These are phyloP conservation scores for Malania oleifera DNA, from an alignment of 164 flowering plant species.

Conservation along the genomic window DNA sequence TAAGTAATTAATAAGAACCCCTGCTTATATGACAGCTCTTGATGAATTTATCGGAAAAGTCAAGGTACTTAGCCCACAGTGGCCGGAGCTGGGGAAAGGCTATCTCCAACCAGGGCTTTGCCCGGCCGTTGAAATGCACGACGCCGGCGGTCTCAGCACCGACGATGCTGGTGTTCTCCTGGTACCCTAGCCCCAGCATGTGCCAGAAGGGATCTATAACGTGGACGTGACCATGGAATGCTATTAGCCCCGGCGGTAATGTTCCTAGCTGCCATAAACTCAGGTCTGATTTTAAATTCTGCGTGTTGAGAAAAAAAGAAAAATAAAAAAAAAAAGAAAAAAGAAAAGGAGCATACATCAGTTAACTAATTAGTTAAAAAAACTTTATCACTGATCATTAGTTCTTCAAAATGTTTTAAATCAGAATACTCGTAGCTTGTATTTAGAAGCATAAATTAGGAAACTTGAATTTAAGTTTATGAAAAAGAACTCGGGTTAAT, in stretches of 20 bases:
- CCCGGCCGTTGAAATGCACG: constrained; percentile 90
- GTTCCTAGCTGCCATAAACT: constrained; percentile 97
- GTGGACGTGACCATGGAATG: constrained; percentile 88
- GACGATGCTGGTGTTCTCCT: constrained; percentile 64
- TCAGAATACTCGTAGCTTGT: too few relatives aligned
- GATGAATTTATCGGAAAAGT: constrained; percentile 71
- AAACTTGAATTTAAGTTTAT: too few relatives aligned
- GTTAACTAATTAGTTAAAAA: too few relatives aligned
- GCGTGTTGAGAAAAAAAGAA: constrained; percentile 20
- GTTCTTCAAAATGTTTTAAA: too few relatives aligned
- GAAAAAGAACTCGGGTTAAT: not conserved
- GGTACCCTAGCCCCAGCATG: constrained; percentile 95
- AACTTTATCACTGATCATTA: too few relatives aligned
- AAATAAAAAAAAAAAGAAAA: constrained; percentile 1
- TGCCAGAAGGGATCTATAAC: constrained; percentile 93
- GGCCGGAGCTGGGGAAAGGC: constrained; percentile 74
- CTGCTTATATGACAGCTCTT: constrained; percentile 68
- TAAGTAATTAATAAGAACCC: constrained; percentile 30
- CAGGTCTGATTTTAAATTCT: constrained; percentile 91
- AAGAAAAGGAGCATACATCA: not conserved
- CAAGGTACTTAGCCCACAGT: constrained; percentile 80
- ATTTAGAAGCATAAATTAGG: too few relatives aligned
- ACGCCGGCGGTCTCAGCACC: constrained; percentile 83
- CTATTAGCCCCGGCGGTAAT: constrained; percentile 89
- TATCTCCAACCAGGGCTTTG: constrained; percentile 96